These are phyloP conservation scores for Citrus cavaleriei DNA, from an alignment of 345 rosid species.

Conservation along the genomic window DNA sequence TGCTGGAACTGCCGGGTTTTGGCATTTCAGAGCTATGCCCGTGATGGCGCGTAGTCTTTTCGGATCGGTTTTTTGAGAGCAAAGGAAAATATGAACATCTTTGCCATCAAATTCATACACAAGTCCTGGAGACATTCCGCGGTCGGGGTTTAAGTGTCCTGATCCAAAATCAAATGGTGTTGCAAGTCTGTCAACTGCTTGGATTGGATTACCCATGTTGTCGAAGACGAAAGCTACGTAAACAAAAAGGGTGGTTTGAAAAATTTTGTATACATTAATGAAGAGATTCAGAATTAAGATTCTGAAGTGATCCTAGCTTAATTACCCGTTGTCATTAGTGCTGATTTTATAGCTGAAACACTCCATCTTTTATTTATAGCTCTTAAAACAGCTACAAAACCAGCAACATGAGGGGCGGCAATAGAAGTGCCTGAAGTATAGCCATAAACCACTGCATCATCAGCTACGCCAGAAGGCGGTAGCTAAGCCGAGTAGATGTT, in stretches of 20 bases:
- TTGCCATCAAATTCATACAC: background rate
- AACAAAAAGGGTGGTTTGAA: too few species aligned
- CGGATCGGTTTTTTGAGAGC: background rate
- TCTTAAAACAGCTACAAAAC: constrained; percentile 2
- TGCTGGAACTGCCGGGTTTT: background rate
- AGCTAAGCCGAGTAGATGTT: constrained; percentile 3
- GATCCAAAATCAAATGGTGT: background rate
- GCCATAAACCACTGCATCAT: background rate
- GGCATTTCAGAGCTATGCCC: background rate
- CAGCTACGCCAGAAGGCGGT: background rate
- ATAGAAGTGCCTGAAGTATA: constrained; percentile 12
- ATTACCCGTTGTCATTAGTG: constrained; percentile 12
- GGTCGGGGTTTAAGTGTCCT: background rate
- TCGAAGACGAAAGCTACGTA: background rate
- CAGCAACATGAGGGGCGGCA: constrained; percentile 19
- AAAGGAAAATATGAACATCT: background rate
- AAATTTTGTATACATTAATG: too few species aligned
- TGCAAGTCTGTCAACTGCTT: background rate
- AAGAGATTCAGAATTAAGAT: too few species aligned
- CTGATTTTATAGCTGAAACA: constrained; percentile 19
- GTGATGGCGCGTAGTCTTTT: background rate
- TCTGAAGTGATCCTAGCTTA: accelerated
- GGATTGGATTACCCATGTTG: background rate
- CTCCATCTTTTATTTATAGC: constrained; percentile 13
- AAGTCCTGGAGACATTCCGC: background rate